These are phyloP conservation scores for Litsea cubeba DNA, from an alignment of 164 flowering plant genomes.

Conservation along the genomic window DNA sequence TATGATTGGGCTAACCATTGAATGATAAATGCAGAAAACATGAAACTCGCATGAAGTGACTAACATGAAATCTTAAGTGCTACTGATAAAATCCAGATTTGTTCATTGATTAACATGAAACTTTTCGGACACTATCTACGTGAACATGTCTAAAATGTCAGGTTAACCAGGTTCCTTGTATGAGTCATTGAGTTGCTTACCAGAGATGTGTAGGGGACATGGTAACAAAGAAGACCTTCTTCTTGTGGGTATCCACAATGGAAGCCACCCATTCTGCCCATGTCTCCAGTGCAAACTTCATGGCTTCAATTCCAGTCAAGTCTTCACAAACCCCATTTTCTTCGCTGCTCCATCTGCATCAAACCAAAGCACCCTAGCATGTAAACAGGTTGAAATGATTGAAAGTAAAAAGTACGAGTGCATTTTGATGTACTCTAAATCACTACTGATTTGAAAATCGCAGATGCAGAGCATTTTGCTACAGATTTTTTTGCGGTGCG, in stretches of 20 bases:
- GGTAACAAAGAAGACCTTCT: conserved; percentile 76
- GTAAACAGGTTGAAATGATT: not conserved
- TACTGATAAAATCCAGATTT: too few species aligned
- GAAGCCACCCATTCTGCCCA: conserved; percentile 88
- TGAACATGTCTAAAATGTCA: too few species aligned
- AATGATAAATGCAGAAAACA: too few species aligned
- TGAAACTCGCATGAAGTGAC: too few species aligned
- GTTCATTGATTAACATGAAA: too few species aligned
- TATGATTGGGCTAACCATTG: too few species aligned
- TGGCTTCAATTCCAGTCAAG: conserved; percentile 64
- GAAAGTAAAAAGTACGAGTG: not conserved
- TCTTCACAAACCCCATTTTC: conserved; percentile 73
- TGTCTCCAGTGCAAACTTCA: conserved; percentile 82
- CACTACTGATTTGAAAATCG: not conserved
- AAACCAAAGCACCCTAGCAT: not conserved
- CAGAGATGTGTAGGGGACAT: conserved; percentile 97
- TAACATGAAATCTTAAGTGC: too few species aligned
- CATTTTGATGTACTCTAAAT: not conserved
- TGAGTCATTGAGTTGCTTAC: conserved; percentile 28
- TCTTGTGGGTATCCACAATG: conserved; percentile 46
- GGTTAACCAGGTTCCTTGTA: not conserved
- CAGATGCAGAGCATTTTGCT: not conserved
- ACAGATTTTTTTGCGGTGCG: not conserved
- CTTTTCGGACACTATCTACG: too few species aligned
- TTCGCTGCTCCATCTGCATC: conserved; percentile 74